phyloP scores from a whole-genome alignment of 1,284 basidiomycete genomes.

The Termitomyces sp. region DNA sequence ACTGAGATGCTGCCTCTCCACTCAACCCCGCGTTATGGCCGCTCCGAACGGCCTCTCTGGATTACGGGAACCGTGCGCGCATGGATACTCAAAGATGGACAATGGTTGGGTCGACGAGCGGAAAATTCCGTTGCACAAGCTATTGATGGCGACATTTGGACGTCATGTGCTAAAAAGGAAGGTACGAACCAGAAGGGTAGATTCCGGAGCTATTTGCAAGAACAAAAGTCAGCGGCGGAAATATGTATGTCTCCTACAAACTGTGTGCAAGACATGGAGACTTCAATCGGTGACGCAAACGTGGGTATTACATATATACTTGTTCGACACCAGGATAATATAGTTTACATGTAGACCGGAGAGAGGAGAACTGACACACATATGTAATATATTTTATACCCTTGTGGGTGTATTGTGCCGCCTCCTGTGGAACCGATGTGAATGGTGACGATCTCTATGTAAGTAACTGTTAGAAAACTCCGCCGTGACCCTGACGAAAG shows the following conservation, averaged over 20 bases:
- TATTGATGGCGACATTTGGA: neutral
- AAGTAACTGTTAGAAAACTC: neutral
- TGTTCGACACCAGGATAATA: neutral
- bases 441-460: neutral
- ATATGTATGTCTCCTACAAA: neutral
- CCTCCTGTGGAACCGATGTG: neutral
- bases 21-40: neutral
- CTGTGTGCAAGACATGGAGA: neutral
- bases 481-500: constrained; percentile 8
- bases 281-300: neutral
- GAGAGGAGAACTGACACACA: neutral
- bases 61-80: neutral
- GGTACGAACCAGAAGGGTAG: neutral
- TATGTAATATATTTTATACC: neutral
- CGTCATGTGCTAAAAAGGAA: neutral
- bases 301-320: neutral
- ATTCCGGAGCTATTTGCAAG: neutral
- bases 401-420: neutral
- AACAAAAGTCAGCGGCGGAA: neutral
- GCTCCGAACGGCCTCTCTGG: neutral
- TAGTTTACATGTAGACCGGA: neutral
- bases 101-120: neutral
- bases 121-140: neutral
- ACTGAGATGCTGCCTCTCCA: neutral
- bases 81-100: neutral